Base-by-base conservation (phyloP, 352 stramenopile species). In the Thalassiosira mediterranea region DNA sequence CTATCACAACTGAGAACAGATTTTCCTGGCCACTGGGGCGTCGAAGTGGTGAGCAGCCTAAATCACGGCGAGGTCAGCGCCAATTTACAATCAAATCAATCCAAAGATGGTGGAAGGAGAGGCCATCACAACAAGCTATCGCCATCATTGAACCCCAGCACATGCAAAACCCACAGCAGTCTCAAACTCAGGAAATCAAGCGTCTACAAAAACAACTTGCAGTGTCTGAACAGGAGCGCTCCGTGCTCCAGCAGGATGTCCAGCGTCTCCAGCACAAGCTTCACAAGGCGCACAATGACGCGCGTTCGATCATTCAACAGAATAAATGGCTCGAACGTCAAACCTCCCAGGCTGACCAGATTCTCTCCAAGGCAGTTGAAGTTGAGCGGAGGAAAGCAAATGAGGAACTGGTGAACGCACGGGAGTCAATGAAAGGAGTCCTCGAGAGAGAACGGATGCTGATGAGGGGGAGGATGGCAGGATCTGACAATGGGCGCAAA, bases 71-170 rank as follows among this genome's bases (percentile, higher is more conserved):
- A 46, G 52, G 53, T 28, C 62, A 77, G 37, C 61, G 51, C 40
- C 56, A 76, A 66, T 52, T 72, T 11, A 65, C 66, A 1, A 56
- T 77, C 47, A 72, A 73, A 54, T 81, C 72, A 21, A 81, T 76
- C 26, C 72, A 76, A 69, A 62, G 44, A 21, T 81, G 72, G 72
- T 81, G 72, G 72, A 81, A 64, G 52, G 51, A 76, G 60, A 44
- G 72, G 48, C 66, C 65, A 37, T 49, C 28, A 11, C 64, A 73
- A 28, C 52, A 52, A 25, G 17, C 64, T 23, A 62, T 76, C 29
- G 49, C 48, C n/a, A 81, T 76, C 29, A 73, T 76, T 52, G 66
- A 76, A 73, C 72, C 59, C 21, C 34, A 58, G 5, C 66, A 77
- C 53, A 7, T 71, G 32, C 52, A n/a, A 10, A 42, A 82, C 47